Percentiles rank a stretch among this genome's conserved stretches.
Evolutionary conservation across 345 rosid species (phyloP).

Genomic region (Hypericum perforatum): DNA sequence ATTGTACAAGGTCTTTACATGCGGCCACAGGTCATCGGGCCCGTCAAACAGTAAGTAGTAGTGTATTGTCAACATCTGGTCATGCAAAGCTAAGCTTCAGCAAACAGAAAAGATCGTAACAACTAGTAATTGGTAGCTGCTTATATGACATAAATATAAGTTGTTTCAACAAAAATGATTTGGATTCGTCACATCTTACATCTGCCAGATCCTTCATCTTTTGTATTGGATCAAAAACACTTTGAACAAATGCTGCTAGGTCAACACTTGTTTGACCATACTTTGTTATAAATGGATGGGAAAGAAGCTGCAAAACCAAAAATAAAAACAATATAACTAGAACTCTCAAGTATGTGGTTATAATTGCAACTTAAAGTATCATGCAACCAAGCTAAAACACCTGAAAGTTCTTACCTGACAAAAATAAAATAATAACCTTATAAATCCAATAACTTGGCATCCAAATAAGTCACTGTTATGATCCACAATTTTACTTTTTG

Average conservation of each 20-base stretch:
- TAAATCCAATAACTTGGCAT: not conserved
- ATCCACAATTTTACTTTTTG: not conserved
- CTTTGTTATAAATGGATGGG: constrained; percentile 76
- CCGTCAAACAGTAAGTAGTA: constrained; percentile 91
- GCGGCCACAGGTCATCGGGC: constrained; percentile 72
- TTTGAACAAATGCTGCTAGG: constrained; percentile 62
- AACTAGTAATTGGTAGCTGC: no score
- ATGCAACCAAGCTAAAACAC: no score
- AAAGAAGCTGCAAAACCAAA: constrained; percentile 58
- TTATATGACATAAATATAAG: constrained; percentile 1
- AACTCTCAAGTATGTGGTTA: no score
- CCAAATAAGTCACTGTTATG: not conserved
- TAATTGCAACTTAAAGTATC: no score
- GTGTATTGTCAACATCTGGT: constrained; percentile 88
- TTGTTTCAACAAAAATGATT: no score
- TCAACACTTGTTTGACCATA: constrained; percentile 46
- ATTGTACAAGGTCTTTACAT: constrained; percentile 50
- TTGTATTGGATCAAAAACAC: constrained; percentile 76
- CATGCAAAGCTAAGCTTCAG: constrained; percentile 4
- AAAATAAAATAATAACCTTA: constrained; percentile 7
- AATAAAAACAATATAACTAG: constrained; percentile 2
- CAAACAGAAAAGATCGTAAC: no score
- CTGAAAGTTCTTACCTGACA: no score
- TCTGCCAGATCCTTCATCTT: constrained; percentile 91
- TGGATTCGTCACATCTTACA: no score